Evolutionary conservation across 768 basidiomycete species (phyloP).

Genomic region (Coprinellus micaceus): DNA sequence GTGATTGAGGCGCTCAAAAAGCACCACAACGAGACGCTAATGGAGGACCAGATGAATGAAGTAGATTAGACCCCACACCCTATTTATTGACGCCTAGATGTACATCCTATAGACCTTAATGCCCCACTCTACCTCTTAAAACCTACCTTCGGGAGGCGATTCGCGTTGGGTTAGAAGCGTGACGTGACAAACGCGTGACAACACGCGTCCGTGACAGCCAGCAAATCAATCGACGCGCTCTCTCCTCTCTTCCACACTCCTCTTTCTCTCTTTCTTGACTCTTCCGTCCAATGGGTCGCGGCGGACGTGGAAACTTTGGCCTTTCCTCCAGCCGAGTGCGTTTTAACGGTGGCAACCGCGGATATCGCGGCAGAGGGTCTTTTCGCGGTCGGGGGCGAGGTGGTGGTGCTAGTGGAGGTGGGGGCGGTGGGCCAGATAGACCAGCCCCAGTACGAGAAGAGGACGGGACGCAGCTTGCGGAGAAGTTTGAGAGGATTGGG

Average conservation of each 20-base stretch:
- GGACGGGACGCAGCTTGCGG: slow-evolving; percentile 83
- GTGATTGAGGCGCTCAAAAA: slow-evolving; percentile 57
- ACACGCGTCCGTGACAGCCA: slow-evolving; percentile 8
- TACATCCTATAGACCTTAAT: background rate
- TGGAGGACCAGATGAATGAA: slow-evolving; percentile 47
- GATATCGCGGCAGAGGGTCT: slow-evolving; percentile 42
- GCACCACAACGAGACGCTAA: slow-evolving; percentile 50
- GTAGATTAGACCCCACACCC: too few relatives aligned
- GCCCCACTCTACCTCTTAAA: background rate
- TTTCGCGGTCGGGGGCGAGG: slow-evolving; percentile 57
- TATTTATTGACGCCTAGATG: too few relatives aligned
- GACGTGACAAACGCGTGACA: slow-evolving; percentile 9
- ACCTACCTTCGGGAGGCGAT: background rate
- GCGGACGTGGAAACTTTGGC: slow-evolving; percentile 52
- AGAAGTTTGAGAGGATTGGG: slow-evolving; percentile 77
- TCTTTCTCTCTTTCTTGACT: slow-evolving; percentile 5
- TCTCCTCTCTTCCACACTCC: slow-evolving; percentile 5
- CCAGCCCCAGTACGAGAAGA: slow-evolving; percentile 69
- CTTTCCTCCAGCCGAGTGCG: slow-evolving; percentile 44
- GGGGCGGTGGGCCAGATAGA: slow-evolving; percentile 39
- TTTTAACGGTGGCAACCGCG: slow-evolving; percentile 37
- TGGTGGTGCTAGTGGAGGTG: slow-evolving; percentile 31
- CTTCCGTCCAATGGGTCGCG: slow-evolving; percentile 42
- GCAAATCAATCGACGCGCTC: background rate
- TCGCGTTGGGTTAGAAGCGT: background rate